Percentiles rank a stretch among this genome's conserved stretches.
These are phyloP conservation scores for Tolypocladium amazonense DNA, from an alignment of 2,329 filamentous ascomycete species.

Conservation along the genomic window DNA sequence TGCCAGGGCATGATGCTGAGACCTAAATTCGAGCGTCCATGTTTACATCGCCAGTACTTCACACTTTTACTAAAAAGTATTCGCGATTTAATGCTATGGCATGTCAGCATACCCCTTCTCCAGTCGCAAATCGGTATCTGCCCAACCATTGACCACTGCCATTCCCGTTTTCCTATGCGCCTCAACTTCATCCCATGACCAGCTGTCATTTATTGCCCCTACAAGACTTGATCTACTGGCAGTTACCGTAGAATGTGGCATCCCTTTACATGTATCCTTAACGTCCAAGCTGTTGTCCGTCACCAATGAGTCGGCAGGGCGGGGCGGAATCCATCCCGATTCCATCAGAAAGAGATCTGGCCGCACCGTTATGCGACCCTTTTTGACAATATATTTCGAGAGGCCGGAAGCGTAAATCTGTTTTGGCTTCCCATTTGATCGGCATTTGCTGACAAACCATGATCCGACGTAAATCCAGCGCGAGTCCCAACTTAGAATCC, in stretches of 20 bases:
- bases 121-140: background rate
- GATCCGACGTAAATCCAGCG: slow-evolving; percentile 5
- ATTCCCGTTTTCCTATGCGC: slow-evolving; percentile 1
- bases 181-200: slow-evolving; percentile 1
- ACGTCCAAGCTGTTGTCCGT: background rate
- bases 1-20: too few species aligned
- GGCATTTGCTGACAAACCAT: slow-evolving; percentile 1
- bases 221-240: too few species aligned
- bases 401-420: background rate
- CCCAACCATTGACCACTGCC: background rate
- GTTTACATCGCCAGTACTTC: too few species aligned
- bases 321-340: background rate
- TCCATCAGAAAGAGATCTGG: background rate
- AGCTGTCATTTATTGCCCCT: background rate
- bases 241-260: too few species aligned
- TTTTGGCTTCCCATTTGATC: background rate
- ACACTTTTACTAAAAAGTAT: too few species aligned
- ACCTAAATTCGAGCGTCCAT: too few species aligned
- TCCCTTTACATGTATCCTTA: too few species aligned
- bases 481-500: slow-evolving; percentile 1
- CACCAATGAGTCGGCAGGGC: background rate
- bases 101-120: background rate
- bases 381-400: background rate
- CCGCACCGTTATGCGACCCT: background rate
- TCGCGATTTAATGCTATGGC: background rate